These are phyloP conservation scores for Tylopilus sp. DNA, from an alignment of 768 basidiomycete species.

Conservation along the genomic window DNA sequence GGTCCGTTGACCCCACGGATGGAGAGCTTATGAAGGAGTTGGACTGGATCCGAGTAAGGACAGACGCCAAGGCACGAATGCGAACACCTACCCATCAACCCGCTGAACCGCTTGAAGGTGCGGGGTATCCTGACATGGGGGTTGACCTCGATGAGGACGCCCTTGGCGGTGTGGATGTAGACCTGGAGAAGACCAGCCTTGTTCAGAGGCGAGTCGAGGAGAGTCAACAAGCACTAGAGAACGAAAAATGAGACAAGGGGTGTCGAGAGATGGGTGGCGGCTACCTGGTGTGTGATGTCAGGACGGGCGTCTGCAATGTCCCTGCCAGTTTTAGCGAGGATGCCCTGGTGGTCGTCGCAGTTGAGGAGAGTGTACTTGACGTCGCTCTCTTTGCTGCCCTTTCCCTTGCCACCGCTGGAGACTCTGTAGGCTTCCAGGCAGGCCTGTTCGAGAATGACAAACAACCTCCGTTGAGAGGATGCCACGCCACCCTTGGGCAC, in stretches of 20 bases:
- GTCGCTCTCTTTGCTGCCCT: slow-evolving; percentile 57
- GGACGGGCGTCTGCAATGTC: slow-evolving; percentile 99
- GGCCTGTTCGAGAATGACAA: slow-evolving; percentile 89
- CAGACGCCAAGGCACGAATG: background rate
- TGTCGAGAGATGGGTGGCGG: slow-evolving; percentile 14
- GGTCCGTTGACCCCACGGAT: slow-evolving; percentile 96
- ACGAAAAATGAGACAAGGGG: slow-evolving; percentile 1
- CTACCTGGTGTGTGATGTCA: slow-evolving; percentile 97
- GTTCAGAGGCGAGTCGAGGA: slow-evolving; percentile 96
- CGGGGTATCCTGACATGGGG: slow-evolving; percentile 96
- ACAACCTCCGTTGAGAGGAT: slow-evolving; percentile 64
- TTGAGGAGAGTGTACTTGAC: slow-evolving; percentile 96
- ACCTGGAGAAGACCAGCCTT: slow-evolving; percentile 96
- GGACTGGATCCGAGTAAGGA: slow-evolving; percentile 52
- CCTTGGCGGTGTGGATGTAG: slow-evolving; percentile 96
- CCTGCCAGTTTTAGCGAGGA: slow-evolving; percentile 93
- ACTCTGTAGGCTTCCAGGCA: slow-evolving; percentile 95
- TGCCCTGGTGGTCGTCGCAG: slow-evolving; percentile 99
- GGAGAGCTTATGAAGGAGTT: slow-evolving; percentile 92
- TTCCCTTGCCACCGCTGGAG: slow-evolving; percentile 53
- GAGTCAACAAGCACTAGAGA: slow-evolving; percentile 83
- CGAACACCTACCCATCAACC: slow-evolving; percentile 81
- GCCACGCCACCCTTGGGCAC: slow-evolving; percentile 57
- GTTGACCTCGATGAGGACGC: slow-evolving; percentile 96
- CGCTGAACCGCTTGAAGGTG: slow-evolving; percentile 98